Percentiles rank a stretch among this genome's conserved stretches.
Conservation (phyloP, 148 eudicot genomes). For the Dysphania ambrosioides region DNA sequence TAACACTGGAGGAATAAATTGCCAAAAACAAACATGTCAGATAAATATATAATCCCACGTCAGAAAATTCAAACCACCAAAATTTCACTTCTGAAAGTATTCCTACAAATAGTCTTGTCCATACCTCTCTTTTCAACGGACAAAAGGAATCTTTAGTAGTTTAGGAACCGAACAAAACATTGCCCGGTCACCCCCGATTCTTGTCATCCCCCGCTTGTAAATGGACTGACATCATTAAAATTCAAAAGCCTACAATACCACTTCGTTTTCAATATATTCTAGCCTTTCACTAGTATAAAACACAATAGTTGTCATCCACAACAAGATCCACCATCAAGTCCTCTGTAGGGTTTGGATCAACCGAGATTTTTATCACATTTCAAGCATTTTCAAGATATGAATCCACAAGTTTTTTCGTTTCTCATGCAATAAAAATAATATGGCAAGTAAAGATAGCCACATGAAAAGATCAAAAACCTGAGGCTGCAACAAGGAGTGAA, state of each 20-base stretch:
- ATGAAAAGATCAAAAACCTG: not conserved
- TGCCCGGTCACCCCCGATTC: no score
- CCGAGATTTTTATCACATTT: not conserved
- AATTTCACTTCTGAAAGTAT: no score
- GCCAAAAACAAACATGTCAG: no score
- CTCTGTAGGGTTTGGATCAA: not conserved
- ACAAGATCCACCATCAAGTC: constrained; percentile 9
- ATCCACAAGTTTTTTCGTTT: no score
- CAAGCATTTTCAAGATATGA: not conserved
- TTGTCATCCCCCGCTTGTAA: no score
- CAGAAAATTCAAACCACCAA: not conserved
- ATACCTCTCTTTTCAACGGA: not conserved
- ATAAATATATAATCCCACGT: not conserved
- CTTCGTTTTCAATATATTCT: constrained; percentile 13
- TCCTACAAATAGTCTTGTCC: not conserved
- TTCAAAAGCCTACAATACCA: constrained; percentile 1
- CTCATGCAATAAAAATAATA: no score
- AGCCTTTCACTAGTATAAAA: not conserved
- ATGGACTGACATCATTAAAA: not conserved
- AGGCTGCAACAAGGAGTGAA: constrained; percentile 18
- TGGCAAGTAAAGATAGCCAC: not conserved
- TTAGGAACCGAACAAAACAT: not conserved
- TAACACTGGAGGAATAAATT: no score
- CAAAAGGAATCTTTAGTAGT: not conserved
- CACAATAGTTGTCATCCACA: not conserved